Percentiles rank a stretch among this genome's conserved stretches.
phyloP scores from a whole-genome alignment of 106 monocot genomes.

The Dendrobium officinale region DNA sequence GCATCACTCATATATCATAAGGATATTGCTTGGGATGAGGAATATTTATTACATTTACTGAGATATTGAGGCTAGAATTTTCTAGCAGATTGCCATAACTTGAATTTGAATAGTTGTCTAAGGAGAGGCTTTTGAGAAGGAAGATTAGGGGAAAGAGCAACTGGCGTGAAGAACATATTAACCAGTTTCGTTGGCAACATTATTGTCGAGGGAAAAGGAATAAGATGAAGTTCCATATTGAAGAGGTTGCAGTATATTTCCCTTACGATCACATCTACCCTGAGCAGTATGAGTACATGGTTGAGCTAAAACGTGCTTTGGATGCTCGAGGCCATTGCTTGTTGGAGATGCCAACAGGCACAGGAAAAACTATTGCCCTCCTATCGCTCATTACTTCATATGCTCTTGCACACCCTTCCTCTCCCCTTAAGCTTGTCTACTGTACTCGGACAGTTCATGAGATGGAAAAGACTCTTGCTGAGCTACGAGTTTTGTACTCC shows the following conservation, averaged over 20 bases:
- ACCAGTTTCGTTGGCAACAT: neutral
- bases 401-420: slow-evolving; percentile 38
- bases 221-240: slow-evolving; percentile 81
- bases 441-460: slow-evolving; percentile 99
- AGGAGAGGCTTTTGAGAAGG: neutral
- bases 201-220: neutral
- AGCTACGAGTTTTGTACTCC: slow-evolving; percentile 69
- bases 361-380: slow-evolving; percentile 91
- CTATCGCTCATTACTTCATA: slow-evolving; percentile 92
- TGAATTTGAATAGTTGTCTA: neutral
- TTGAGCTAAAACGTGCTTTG: slow-evolving; percentile 84
- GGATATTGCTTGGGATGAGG: neutral
- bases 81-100: neutral
- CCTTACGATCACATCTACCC: slow-evolving; percentile 94
- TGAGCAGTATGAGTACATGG: slow-evolving; percentile 97
- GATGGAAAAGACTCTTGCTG: slow-evolving; percentile 99
- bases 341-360: slow-evolving; percentile 99
- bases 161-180: neutral
- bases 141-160: neutral
- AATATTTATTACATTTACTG: neutral
- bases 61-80: neutral
- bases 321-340: slow-evolving; percentile 93
- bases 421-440: slow-evolving; percentile 70
- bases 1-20: neutral
- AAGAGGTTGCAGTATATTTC: slow-evolving; percentile 86